phyloP scores from a whole-genome alignment of 495 filamentous ascomycete species.

The Chaetomium tenue region DNA sequence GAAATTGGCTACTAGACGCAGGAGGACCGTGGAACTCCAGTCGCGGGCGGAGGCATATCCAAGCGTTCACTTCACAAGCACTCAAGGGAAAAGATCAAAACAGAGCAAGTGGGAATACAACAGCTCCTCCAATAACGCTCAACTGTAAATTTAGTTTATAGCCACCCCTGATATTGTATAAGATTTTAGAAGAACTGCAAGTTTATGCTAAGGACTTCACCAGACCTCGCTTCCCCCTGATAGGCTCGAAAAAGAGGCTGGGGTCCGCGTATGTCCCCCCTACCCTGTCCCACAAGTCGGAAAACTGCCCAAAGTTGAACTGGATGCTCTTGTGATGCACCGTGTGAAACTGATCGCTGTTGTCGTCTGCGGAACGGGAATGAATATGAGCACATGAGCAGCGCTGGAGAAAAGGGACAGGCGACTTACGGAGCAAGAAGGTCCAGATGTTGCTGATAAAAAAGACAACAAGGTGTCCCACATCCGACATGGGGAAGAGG shows the following conservation, averaged over 20 bases:
- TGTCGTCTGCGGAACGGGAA: background rate
- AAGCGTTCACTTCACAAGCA: too few relatives aligned
- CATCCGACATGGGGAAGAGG: background rate
- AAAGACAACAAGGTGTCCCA: background rate
- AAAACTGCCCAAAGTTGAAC: conserved; percentile 3
- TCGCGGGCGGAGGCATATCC: too few relatives aligned
- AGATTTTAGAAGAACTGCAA: too few relatives aligned
- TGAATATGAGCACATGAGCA: background rate
- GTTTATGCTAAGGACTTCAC: background rate
- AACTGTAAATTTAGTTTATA: too few relatives aligned
- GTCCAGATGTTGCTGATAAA: background rate
- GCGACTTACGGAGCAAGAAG: background rate
- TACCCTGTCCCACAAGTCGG: background rate
- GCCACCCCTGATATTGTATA: too few relatives aligned
- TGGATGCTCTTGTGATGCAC: conserved; percentile 2
- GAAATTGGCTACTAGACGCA: too few relatives aligned
- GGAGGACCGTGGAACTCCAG: too few relatives aligned
- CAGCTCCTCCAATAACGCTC: too few relatives aligned
- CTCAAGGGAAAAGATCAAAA: too few relatives aligned
- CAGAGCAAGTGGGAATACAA: too few relatives aligned
- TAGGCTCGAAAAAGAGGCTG: background rate
- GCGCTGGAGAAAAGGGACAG: background rate
- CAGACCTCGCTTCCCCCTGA: background rate
- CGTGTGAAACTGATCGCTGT: conserved; percentile 1
- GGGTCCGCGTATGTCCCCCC: conserved; percentile 3